A percentile compares a stretch with the other conserved stretches of the same genome.
These are phyloP conservation scores for Aspergillus fischeri DNA, from an alignment of 2,329 filamentous ascomycete genomes.

Conservation along the genomic window DNA sequence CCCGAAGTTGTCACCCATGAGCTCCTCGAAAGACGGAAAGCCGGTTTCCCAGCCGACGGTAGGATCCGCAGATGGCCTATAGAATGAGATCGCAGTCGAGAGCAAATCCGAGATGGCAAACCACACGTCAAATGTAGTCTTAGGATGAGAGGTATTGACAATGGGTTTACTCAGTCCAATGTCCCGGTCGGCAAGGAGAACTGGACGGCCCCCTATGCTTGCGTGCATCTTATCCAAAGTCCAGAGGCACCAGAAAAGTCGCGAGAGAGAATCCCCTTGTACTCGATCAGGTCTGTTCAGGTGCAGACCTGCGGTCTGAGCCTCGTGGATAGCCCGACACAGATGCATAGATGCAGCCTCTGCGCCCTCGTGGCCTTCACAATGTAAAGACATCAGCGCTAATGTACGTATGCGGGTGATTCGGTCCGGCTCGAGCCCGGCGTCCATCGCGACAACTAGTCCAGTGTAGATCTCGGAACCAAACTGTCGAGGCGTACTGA, in stretches of 20 bases:
- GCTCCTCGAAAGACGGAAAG: constrained; percentile 36
- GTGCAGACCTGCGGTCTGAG: constrained; percentile 38
- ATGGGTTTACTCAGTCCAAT: constrained; percentile 34
- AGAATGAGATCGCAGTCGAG: constrained; percentile 37
- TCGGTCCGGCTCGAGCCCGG: constrained; percentile 34
- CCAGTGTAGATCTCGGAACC: constrained; percentile 36
- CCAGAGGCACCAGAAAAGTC: constrained; percentile 41
- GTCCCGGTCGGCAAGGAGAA: constrained; percentile 37
- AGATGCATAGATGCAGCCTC: constrained; percentile 39
- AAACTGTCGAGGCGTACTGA: constrained; percentile 34
- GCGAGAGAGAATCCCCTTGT: constrained; percentile 24
- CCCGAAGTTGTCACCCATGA: constrained; percentile 24
- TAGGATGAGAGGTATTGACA: constrained; percentile 7
- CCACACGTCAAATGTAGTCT: constrained; percentile 35
- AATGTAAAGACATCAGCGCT: constrained; percentile 39
- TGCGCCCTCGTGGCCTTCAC: constrained; percentile 38
- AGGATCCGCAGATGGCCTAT: constrained; percentile 32
- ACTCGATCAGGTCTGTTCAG: constrained; percentile 33
- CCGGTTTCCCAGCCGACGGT: constrained; percentile 36
- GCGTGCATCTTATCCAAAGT: constrained; percentile 41
- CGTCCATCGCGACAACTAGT: constrained; percentile 35
- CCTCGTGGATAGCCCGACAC: constrained; percentile 39
- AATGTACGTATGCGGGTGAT: constrained; percentile 36
- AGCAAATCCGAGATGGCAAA: constrained; percentile 36
- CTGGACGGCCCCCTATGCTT: constrained; percentile 37